Evolutionary conservation across 2,329 filamentous ascomycete genomes (phyloP).

Genomic region (Fusarium secorum): DNA sequence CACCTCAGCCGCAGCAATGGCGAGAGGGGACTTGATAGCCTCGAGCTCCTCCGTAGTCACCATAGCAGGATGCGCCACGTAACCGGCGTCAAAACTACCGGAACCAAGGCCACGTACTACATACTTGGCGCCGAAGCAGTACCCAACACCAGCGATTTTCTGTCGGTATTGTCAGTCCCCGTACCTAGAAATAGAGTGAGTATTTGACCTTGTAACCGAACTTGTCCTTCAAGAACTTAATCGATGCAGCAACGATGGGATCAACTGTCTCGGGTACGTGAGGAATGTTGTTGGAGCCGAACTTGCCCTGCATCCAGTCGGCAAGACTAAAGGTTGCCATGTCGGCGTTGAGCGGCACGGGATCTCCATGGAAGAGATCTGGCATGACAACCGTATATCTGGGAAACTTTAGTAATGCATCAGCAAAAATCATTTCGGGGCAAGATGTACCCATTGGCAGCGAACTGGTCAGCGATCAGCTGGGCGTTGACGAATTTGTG

Average conservation of each 20-base stretch:
- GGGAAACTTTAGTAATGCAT: too few species aligned
- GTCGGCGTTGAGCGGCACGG: not conserved
- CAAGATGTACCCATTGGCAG: not conserved
- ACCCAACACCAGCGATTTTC: not conserved
- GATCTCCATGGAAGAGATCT: not conserved
- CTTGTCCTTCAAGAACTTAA: not conserved
- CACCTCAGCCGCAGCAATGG: not conserved
- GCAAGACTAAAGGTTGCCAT: not conserved
- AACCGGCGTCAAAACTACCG: not conserved
- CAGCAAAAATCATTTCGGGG: too few species aligned
- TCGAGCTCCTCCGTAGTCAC: not conserved
- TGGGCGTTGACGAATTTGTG: not conserved
- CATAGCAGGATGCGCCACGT: not conserved
- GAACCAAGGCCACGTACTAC: not conserved
- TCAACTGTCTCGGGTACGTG: not conserved
- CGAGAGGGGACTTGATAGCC: not conserved
- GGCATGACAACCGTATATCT: not conserved
- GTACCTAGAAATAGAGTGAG: too few species aligned
- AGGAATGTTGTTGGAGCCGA: too few species aligned
- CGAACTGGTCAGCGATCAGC: not conserved
- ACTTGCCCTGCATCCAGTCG: too few species aligned
- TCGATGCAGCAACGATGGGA: not conserved
- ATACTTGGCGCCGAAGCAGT: not conserved
- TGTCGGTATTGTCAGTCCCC: too few species aligned
- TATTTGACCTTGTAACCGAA: too few species aligned